Percentiles rank a stretch among this genome's conserved stretches.
Evolutionary conservation across 768 basidiomycete genomes (phyloP).

Genomic region (Boletus eberwhitei): DNA sequence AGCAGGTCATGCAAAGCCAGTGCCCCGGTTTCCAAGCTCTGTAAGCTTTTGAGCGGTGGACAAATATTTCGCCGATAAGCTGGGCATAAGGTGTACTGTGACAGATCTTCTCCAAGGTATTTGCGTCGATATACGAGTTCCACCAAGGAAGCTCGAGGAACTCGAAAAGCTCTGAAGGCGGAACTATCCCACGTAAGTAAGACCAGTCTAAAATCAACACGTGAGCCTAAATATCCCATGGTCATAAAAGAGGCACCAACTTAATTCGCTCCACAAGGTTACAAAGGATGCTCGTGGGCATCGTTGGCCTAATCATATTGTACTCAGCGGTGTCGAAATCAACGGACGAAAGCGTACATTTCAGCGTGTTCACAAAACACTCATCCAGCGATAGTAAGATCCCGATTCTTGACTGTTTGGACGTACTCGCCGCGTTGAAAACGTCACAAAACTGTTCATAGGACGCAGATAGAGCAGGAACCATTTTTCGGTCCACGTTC

Average conservation of each 20-base stretch:
- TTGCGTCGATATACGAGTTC: slow-evolving; percentile 3
- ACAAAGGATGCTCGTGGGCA: background rate
- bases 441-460: slow-evolving; percentile 12
- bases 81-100: slow-evolving; percentile 3
- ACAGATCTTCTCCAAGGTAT: slow-evolving; percentile 4
- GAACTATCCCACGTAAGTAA: slow-evolving; percentile 11
- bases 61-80: slow-evolving; percentile 4
- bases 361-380: background rate
- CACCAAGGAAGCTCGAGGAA: slow-evolving; percentile 17
- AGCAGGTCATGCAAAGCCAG: slow-evolving; percentile 15
- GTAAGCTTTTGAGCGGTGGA: slow-evolving; percentile 3
- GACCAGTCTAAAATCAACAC: slow-evolving; percentile 9
- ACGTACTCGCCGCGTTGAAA: background rate
- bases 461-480: background rate
- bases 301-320: background rate
- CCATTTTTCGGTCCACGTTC: slow-evolving; percentile 7
- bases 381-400: background rate
- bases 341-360: slow-evolving; percentile 4
- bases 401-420: background rate
- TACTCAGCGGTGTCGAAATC: background rate
- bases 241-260: background rate
- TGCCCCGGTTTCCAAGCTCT: slow-evolving; percentile 3
- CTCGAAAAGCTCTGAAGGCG: slow-evolving; percentile 12
- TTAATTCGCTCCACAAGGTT: slow-evolving; percentile 10
- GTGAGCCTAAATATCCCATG: background rate